Conservation (phyloP, 352 stramenopile species). For the Phytophthora litchii region DNA sequence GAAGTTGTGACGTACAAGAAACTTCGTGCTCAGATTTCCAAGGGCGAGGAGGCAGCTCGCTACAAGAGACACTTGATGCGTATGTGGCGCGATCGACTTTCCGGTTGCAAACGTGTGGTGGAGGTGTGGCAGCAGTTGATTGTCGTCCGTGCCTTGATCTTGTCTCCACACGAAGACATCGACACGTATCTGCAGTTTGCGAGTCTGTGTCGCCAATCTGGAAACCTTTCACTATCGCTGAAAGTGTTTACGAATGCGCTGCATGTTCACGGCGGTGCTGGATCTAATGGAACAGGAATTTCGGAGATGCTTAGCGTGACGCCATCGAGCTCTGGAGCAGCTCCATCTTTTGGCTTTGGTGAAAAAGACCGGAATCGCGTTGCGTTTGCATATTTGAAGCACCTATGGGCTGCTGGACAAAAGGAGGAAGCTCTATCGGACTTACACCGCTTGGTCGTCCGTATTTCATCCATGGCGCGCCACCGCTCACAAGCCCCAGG, state of each 20-base stretch:
- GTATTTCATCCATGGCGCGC: conserved; percentile 51
- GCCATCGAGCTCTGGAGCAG: conserved; percentile 60
- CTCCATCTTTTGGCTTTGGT: conserved; percentile 62
- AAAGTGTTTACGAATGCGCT: conserved; percentile 88
- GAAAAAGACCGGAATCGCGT: conserved; percentile 93
- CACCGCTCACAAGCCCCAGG: conserved; percentile 26
- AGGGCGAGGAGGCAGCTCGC: conserved; percentile 71
- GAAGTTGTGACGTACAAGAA: conserved; percentile 97
- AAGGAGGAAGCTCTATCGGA: conserved; percentile 89
- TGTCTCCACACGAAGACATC: conserved; percentile 88
- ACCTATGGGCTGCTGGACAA: conserved; percentile 92
- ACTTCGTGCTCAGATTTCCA: conserved; percentile 66
- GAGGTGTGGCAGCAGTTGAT: conserved; percentile 95
- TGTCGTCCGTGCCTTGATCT: conserved; percentile 91
- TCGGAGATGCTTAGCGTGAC: conserved; percentile 62
- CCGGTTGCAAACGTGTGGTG: conserved; percentile 91
- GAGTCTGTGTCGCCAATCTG: conserved; percentile 90
- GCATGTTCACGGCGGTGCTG: conserved; percentile 50
- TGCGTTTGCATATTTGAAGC: conserved; percentile 95
- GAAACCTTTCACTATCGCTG: conserved; percentile 83
- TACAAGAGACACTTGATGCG: conserved; percentile 86
- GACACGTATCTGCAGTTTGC: conserved; percentile 94
- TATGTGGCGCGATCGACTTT: conserved; percentile 87
- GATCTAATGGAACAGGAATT: conserved; percentile 26
- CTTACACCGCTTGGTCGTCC: conserved; percentile 83